Evolutionary conservation across 2,329 filamentous ascomycete genomes (phyloP).

Genomic region (Verticillium albo-atrum): DNA sequence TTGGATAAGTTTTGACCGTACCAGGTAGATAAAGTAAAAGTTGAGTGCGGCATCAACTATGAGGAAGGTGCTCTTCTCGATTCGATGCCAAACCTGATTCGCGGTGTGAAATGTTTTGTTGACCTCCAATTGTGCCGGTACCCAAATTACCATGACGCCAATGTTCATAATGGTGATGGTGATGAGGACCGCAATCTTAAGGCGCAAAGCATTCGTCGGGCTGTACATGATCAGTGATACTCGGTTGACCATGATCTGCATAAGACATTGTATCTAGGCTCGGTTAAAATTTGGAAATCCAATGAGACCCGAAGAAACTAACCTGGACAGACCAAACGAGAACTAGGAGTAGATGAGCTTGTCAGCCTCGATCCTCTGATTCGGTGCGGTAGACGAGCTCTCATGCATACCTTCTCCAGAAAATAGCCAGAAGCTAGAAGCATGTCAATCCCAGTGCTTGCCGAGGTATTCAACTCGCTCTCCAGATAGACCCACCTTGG

Average conservation of each 20-base stretch:
- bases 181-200: slow-evolving; percentile 39
- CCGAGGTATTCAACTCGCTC: too few species aligned
- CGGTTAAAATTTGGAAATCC: neutral
- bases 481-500: neutral
- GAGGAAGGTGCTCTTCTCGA: slow-evolving; percentile 42
- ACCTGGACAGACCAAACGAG: slow-evolving; percentile 20
- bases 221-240: slow-evolving; percentile 39
- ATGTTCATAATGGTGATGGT: slow-evolving; percentile 41
- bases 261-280: slow-evolving; percentile 36
- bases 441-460: neutral
- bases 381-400: neutral
- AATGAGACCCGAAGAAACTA: neutral
- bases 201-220: slow-evolving; percentile 23
- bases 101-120: slow-evolving; percentile 31
- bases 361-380: neutral
- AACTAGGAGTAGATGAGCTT: neutral
- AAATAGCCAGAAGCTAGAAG: neutral
- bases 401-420: neutral
- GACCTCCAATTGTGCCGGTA: slow-evolving; percentile 39
- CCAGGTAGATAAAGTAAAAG: slow-evolving; percentile 38
- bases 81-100: slow-evolving; percentile 44
- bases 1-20: slow-evolving; percentile 38
- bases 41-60: slow-evolving; percentile 41
- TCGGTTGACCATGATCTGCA: slow-evolving; percentile 49
- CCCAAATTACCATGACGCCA: slow-evolving; percentile 45